Evolutionary conservation across 768 basidiomycete species (phyloP), one percentile per base, ranked within the genome.

Genomic region (Dentipellis sp.): DNA sequence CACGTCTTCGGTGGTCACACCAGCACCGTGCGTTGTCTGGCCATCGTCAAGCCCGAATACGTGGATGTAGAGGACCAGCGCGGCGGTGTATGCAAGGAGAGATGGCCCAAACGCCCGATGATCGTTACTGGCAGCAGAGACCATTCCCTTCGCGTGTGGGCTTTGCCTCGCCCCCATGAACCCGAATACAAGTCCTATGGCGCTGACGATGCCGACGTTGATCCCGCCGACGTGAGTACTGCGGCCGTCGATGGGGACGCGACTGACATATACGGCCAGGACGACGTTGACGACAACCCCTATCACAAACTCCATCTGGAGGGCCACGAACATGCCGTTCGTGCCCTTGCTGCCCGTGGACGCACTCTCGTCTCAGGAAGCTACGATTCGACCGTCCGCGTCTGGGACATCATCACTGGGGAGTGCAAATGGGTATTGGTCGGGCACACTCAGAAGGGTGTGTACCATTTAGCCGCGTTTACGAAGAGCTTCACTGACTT

Each of bases 1-100:
- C 95, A 97, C 70, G 83, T 92, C 16, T 98, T 98, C 69, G 86
- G 91, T 37, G 95, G 95, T 0, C 95, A 99, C 70, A 97, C 92
- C 23, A 92, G 89, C 65, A 99, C 95, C 0, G 94, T 99, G 22
- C 81, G 95, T 48, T 97, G 95, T 71, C 76, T 99, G 8, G 89
- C 94, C 40, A 95, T 99, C 60, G 90, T 98, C 54, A 92, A 94
- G 66, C 95, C 95, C 0, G 93, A 94, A 65, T 79, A 81, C 78
- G 77, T 94, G 7, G 84, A 89, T 58, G 78, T 86, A 12, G 83
- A 87, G 66, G 74, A 77, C 35, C 84, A 87, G 55, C 70, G 74
- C 12, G 82, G 85, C 7, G 69, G 79, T 46, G 74, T 84, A 50
- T 74, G 74, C 39, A 82, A 80, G 62, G 88, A 92, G 70, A 86